Evolutionary conservation across 352 stramenopile genomes (phyloP).

Genomic region (Pythium biforme): DNA sequence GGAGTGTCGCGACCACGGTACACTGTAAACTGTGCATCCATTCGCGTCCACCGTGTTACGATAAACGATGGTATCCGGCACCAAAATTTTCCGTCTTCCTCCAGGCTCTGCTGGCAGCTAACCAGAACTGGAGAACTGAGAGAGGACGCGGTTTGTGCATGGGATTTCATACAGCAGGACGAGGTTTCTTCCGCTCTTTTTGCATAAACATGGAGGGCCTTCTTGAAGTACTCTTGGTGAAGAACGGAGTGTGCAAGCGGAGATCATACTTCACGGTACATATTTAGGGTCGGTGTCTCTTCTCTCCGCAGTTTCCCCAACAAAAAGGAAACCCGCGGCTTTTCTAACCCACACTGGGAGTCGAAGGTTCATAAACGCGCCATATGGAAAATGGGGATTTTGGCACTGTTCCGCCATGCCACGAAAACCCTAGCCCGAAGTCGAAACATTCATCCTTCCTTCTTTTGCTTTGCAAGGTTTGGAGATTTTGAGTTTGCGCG

Average conservation of each 20-base stretch:
- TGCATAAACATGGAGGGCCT: constrained; percentile 1
- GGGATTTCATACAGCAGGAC: neutral
- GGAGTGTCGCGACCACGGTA: neutral
- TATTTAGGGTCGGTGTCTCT: neutral
- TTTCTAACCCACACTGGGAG: constrained; percentile 10
- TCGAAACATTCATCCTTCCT: constrained; percentile 5
- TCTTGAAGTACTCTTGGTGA: constrained; percentile 10
- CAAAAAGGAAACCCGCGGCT: neutral
- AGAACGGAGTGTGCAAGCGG: constrained; percentile 2
- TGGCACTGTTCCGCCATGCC: constrained; percentile 7
- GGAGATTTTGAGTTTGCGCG: neutral
- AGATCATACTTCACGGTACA: neutral
- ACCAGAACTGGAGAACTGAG: neutral
- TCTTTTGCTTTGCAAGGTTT: neutral
- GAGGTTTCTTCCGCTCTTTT: constrained; percentile 1
- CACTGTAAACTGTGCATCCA: neutral
- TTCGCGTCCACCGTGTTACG: neutral
- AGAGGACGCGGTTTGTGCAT: neutral
- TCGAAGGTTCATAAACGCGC: constrained; percentile 1
- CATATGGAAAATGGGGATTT: constrained; percentile 9
- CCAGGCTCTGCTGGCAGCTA: neutral
- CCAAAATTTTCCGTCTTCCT: neutral
- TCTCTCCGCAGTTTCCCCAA: constrained; percentile 7
- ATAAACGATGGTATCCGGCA: neutral
- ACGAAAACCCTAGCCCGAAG: constrained; percentile 8